These are phyloP conservation scores for Tricladium varicosporioides DNA, from an alignment of 2,329 filamentous ascomycete genomes.

Conservation along the genomic window DNA sequence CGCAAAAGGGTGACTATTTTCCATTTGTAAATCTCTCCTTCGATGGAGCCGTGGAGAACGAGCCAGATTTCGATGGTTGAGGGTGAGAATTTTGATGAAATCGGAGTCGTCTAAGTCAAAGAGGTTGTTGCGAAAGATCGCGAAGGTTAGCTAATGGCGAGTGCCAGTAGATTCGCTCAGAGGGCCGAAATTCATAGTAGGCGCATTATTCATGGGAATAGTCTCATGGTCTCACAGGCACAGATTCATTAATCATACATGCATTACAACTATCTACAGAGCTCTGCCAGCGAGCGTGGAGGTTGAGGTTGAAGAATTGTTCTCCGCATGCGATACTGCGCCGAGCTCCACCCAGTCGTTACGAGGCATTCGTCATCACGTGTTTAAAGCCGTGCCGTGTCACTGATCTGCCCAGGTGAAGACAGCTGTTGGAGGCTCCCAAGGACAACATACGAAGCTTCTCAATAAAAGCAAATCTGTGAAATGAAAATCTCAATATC, in stretches of 20 bases:
- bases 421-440: neutral
- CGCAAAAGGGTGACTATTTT: conserved; percentile 18
- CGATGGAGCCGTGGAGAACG: conserved; percentile 7
- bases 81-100: conserved; percentile 11
- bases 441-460: neutral
- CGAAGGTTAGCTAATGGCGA: neutral
- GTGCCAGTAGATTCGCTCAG: neutral
- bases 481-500: neutral
- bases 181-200: neutral
- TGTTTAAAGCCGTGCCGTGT: neutral
- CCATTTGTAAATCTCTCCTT: conserved; percentile 25
- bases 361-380: neutral
- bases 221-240: neutral
- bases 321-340: conserved; percentile 1
- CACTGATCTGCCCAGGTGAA: neutral
- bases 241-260: neutral
- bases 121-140: neutral
- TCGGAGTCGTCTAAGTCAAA: conserved; percentile 5
- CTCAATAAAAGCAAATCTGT: neutral
- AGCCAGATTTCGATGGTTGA: conserved; percentile 24
- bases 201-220: neutral
- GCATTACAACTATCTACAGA: neutral
- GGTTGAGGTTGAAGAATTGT: neutral
- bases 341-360: neutral
- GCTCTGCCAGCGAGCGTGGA: neutral